Percentiles rank a stretch among this genome's conserved stretches.
phyloP scores from a whole-genome alignment of 805 yeast species.

The Danielozyma ontarioensis region DNA sequence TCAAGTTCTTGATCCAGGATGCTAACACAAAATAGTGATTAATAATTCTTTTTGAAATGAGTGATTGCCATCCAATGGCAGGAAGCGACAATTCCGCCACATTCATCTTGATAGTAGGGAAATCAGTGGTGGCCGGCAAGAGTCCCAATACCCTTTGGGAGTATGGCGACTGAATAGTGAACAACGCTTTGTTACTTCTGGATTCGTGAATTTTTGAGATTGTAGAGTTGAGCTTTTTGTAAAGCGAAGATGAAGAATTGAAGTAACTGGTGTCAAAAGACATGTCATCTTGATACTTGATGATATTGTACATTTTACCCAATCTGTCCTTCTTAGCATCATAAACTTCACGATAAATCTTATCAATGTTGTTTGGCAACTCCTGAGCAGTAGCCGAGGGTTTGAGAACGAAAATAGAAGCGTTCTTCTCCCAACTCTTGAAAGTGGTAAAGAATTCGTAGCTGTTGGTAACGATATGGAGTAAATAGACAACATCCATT shows the following conservation, averaged over 20 bases:
- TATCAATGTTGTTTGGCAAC: slow-evolving; percentile 49
- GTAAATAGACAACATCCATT: slow-evolving; percentile 56
- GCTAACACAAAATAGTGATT: slow-evolving; percentile 72
- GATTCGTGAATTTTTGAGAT: slow-evolving; percentile 53
- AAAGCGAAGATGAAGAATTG: slow-evolving; percentile 50
- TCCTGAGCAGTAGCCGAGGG: slow-evolving; percentile 67
- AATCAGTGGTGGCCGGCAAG: slow-evolving; percentile 43
- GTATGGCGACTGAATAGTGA: slow-evolving; percentile 73
- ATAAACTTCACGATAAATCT: slow-evolving; percentile 51
- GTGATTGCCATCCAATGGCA: slow-evolving; percentile 76
- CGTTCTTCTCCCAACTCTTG: slow-evolving; percentile 54
- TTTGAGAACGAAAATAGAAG: slow-evolving; percentile 54
- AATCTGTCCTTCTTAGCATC: slow-evolving; percentile 42
- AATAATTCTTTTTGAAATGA: slow-evolving; percentile 57
- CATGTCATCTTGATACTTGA: slow-evolving; percentile 50
- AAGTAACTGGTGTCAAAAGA: slow-evolving; percentile 52
- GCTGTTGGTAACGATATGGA: slow-evolving; percentile 67
- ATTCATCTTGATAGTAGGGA: slow-evolving; percentile 61
- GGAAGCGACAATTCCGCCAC: slow-evolving; percentile 58
- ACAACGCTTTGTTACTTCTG: slow-evolving; percentile 56
- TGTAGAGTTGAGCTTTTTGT: slow-evolving; percentile 51
- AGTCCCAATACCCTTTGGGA: slow-evolving; percentile 41
- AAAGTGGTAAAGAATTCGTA: slow-evolving; percentile 70
- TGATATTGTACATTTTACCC: slow-evolving; percentile 36
- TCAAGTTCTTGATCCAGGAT: slow-evolving; percentile 63